Evolutionary conservation across 2,329 filamentous ascomycete species (phyloP), one percentile per base, ranked within the genome.

Genomic region (Penicillium sp.): DNA sequence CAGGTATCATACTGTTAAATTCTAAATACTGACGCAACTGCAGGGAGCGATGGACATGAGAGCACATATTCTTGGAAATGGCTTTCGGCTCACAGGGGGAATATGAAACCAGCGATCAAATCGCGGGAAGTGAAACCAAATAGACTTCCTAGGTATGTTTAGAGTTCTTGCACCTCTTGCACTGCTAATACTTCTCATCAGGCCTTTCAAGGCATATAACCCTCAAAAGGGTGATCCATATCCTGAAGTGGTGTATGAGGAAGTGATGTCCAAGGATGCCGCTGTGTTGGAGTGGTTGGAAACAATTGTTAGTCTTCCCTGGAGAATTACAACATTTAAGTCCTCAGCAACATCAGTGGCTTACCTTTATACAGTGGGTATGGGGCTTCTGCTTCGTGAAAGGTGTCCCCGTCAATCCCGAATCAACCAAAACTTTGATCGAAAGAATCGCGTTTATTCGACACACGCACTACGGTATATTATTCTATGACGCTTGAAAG

Each of bases 401-500:
- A 53, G 81, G 83, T 47, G 89, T 89, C 15, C 92, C 92, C 13
- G 81, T 87, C 1, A 84, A 84, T 5, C 90, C 92, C 0, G 83
- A 89, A 66, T 85, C 88, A 6, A 97, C 93, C 0, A 79, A 94
- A 76, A 75, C 81, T n/a, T 82, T 97, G 1, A 82, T 98, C 2
- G 85, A 91, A 72, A 87, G 88, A 58, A 96, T 99, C 65, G 87
- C 92, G 0, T 94, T 94, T 66, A 93, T 98, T 70, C 87, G 93
- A 19, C 84, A 89, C 64, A 99, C 95, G 0, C 95, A 98, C 75
- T 99, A 98, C 76, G 94, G 92, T 81, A 87, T 79, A 17, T 37
- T 1, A 50, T 22, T 19, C 13, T 8, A 13, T 19, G 6, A 38
- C 10, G 9, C 1, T 30, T 19, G 2, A 30, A 45, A 9, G n/a